Base-by-base conservation (phyloP, 257 asterid species). In the Solanum lycopersicoides region DNA sequence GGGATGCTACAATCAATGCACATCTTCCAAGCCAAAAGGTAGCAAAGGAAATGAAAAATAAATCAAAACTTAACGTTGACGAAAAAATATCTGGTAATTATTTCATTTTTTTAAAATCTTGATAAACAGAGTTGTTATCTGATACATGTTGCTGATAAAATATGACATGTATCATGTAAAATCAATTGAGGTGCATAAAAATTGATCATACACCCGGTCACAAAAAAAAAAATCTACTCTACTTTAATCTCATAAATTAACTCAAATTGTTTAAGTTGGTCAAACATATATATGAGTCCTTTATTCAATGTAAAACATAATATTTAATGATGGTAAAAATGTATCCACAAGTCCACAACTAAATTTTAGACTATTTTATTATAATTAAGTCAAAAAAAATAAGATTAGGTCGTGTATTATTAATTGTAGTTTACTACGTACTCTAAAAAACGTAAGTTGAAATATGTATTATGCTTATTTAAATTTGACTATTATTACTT, bases 141-240 rank as follows among this genome's bases (percentile, higher is more conserved):
- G 4, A 3, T 6, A 15, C 3, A 50, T 53, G 1, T 56, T 23
- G 4, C 0, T 0, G 5, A 16, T 3, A 5, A 11, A 1, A 56
- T 4, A 0, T 56, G 5, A 56, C 2, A 56, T 7, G 4, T 56
- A 56, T 56, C 12, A 0, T 8, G 12, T 7, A 16, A 56, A 56
- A 18, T 18, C 8, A 18, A 56, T 56, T 2, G 12, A 56, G n/a
- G 5, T 20, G 7, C 1, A 11, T 20, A 2, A 56, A 18, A 56
- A 20, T 2, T 56, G n/a, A 16, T 56, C 21, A 50, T 50, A 50
- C 60, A 56, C n/a, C n/a, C 4, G 1, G 0, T 56, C 2, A 56
- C 2, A 18, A 56, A 56, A 56, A 23, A 56, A 7, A 56, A 3
- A 50, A 47, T 14, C 14, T 28, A 73, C 35, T 73, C 30, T 37